These are phyloP conservation scores for Aethionema arabicum DNA, from an alignment of 345 rosid genomes.

Conservation along the genomic window DNA sequence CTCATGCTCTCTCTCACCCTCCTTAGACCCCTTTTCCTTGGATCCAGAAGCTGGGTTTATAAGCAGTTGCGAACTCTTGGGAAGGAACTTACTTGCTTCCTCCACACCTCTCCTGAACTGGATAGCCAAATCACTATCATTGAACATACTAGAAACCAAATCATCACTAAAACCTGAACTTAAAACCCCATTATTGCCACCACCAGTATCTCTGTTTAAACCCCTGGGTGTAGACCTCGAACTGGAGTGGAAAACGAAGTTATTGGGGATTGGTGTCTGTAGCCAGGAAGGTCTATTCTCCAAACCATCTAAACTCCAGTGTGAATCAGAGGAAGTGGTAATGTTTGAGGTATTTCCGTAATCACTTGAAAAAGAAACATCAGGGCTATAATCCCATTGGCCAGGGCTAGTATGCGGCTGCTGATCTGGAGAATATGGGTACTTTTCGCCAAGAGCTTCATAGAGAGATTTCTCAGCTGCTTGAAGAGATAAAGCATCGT, in stretches of 20 bases:
- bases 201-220: slow-evolving; percentile 12
- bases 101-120: slow-evolving; percentile 69
- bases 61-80: slow-evolving; percentile 42
- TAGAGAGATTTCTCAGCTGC: slow-evolving; percentile 72
- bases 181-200: slow-evolving; percentile 28
- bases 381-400: slow-evolving; percentile 34
- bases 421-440: slow-evolving; percentile 47
- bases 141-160: slow-evolving; percentile 40
- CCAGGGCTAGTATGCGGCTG: slow-evolving; percentile 41
- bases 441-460: slow-evolving; percentile 57
- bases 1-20: slow-evolving; percentile 14
- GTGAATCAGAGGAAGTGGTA: slow-evolving; percentile 42
- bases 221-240: slow-evolving; percentile 19
- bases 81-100: slow-evolving; percentile 84
- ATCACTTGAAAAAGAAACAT: slow-evolving; percentile 41
- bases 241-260: slow-evolving; percentile 52
- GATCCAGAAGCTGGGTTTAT: slow-evolving; percentile 29
- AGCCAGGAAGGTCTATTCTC: slow-evolving; percentile 35
- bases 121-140: slow-evolving; percentile 37
- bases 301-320: slow-evolving; percentile 43
- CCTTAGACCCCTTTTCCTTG: slow-evolving; percentile 3
- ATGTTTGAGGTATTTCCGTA: slow-evolving; percentile 34
- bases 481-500: slow-evolving; percentile 66
- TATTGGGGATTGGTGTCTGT: slow-evolving; percentile 35
- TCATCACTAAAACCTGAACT: slow-evolving; percentile 43